Evolutionary conservation across 192 early-diverging fungal genomes (phyloP).

Genomic region (Funneliformis mosseae): DNA sequence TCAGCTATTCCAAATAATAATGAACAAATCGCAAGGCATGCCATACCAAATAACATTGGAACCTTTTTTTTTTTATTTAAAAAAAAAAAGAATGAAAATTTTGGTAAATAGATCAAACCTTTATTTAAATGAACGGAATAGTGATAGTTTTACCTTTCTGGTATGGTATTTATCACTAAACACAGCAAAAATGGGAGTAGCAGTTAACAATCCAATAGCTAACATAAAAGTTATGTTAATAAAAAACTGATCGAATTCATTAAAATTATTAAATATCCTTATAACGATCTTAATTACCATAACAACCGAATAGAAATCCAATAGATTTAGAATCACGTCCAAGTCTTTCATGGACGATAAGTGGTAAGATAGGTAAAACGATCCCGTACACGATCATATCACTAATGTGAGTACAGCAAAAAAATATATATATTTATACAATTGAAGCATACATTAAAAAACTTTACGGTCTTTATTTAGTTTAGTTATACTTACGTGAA

Average conservation of each 20-base stretch:
- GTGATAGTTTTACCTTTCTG: slow-evolving; percentile 61
- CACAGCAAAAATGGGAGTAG: slow-evolving; percentile 68
- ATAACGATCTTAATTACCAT: slow-evolving; percentile 47
- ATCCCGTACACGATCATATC: slow-evolving; percentile 67
- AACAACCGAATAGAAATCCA: slow-evolving; percentile 73
- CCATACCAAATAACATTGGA: slow-evolving; percentile 75
- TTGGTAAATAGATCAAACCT: not conserved
- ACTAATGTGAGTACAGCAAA: not conserved
- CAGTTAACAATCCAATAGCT: slow-evolving; percentile 65
- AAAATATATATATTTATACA: too few species aligned
- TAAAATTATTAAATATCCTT: not conserved
- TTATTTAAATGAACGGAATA: too few species aligned
- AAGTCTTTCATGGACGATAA: slow-evolving; percentile 63
- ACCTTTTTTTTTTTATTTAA: slow-evolving; percentile 33
- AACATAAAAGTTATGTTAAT: slow-evolving; percentile 14
- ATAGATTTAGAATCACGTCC: slow-evolving; percentile 57
- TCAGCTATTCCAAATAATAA: slow-evolving; percentile 64
- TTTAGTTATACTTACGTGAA: slow-evolving; percentile 8
- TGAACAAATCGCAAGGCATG: slow-evolving; percentile 64
- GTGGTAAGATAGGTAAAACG: slow-evolving; percentile 70
- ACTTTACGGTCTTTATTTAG: not conserved
- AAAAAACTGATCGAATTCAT: not conserved
- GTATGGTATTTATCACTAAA: slow-evolving; percentile 73
- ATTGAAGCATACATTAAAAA: too few species aligned
- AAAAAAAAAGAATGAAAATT: not conserved